phyloP scores from a whole-genome alignment of 1,284 basidiomycete genomes.

The Psilocybe mexicana region DNA sequence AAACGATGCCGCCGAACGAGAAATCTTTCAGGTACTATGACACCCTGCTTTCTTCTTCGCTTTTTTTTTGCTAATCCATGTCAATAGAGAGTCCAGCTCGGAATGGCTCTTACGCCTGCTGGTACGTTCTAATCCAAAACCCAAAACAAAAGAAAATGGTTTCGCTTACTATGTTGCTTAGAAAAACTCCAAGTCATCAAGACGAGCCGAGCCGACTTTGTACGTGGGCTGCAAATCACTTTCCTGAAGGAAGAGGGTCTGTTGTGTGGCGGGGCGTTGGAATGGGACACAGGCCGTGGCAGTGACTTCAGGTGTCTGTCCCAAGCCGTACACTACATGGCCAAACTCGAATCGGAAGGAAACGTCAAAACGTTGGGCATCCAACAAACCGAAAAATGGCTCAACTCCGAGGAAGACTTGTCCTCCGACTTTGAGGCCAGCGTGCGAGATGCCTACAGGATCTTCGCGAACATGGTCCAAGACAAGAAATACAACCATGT shows the following conservation, averaged over 20 bases:
- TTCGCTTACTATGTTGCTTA: slow-evolving; percentile 1
- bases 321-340: slow-evolving; percentile 51
- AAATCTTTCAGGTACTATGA: slow-evolving; percentile 69
- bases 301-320: slow-evolving; percentile 64
- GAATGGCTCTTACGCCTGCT: slow-evolving; percentile 75
- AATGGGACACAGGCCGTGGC: slow-evolving; percentile 62
- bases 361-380: slow-evolving; percentile 30
- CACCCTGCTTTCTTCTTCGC: background rate
- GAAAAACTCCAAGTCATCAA: slow-evolving; percentile 69
- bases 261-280: slow-evolving; percentile 42
- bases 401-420: slow-evolving; percentile 36
- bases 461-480: slow-evolving; percentile 44
- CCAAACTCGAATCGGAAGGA: slow-evolving; percentile 28
- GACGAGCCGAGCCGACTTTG: slow-evolving; percentile 51
- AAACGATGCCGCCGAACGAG: slow-evolving; percentile 58
- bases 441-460: slow-evolving; percentile 42
- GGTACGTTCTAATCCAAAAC: slow-evolving; percentile 19
- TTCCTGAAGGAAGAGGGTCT: slow-evolving; percentile 43
- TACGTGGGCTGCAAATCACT: slow-evolving; percentile 49
- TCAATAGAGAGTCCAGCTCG: slow-evolving; percentile 68
- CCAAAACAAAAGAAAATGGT: background rate
- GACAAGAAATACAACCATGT: slow-evolving; percentile 32
- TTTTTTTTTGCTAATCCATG: background rate
- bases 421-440: slow-evolving; percentile 34
- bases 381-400: slow-evolving; percentile 55